Evolutionary conservation across 805 yeast genomes (phyloP), one percentile per base, ranked within the genome.

Genomic region (Candida ficus): DNA sequence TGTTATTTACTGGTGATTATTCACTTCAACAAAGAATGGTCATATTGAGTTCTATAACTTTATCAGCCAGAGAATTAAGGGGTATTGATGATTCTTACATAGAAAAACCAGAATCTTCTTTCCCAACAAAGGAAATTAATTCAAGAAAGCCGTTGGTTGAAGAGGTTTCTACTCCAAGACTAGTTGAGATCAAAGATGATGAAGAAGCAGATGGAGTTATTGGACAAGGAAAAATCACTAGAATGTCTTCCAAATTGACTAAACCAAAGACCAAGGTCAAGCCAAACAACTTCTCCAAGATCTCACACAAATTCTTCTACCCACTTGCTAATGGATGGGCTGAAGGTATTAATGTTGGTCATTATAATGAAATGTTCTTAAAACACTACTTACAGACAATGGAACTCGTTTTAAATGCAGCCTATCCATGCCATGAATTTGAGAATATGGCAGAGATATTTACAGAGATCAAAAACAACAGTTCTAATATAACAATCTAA

Each of bases 1-100:
- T 80, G 14, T 63, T 89, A 14, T 64, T 76, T 27, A 67, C 72
- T 0, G 89, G 90, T 0, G 99, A 91, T 53, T 77, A 83, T 46
- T 87, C 95, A 0, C 58, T 93, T 16, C 93, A 84, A 45, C 90
- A 82, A 44, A 62, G 98, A 35, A 68, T 90, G 62, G 63, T 75
- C 22, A 67, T 90, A 8, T 59, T 93, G 16, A 76, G 90, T 5
- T 64, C 85, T 1, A 55, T 87, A 11, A 81, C 90, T 0, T 62
- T 89, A 19, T 75, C 85, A 3, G 87, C 89, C 0, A 62, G 95
- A 44, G 88, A 84, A 47, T 65, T 89, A 9, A 66, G 83, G 33
- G 91, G 89, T 0, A 58, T 68, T 23, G 68, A 71, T 5, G 91
- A 82, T 55, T 66, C 57, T 0, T 69, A 68, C n/a, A 58, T 70